phyloP scores from a whole-genome alignment of 2,329 filamentous ascomycete genomes.

The Ophiosphaerella herpotricha region DNA sequence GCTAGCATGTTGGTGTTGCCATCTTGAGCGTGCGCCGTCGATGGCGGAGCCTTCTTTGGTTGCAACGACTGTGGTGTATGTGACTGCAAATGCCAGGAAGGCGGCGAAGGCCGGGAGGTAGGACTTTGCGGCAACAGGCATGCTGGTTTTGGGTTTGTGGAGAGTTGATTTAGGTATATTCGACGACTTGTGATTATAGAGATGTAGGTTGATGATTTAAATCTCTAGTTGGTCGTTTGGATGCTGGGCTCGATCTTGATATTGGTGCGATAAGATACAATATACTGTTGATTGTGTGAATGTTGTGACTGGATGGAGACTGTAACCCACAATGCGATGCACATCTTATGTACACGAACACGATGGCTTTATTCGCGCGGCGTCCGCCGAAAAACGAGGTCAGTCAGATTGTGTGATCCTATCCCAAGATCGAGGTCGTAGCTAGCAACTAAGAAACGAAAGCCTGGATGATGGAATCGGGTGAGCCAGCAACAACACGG shows the following conservation, averaged over 20 bases:
- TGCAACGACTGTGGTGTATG: constrained; percentile 41
- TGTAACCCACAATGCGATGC: constrained; percentile 6
- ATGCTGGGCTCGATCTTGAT: not conserved
- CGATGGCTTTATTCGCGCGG: not conserved
- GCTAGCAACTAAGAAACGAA: not conserved
- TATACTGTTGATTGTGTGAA: not conserved
- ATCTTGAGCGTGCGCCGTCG: constrained; percentile 39
- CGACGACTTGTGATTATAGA: not conserved
- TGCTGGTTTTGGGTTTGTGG: constrained; percentile 17
- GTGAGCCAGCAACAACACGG: constrained; percentile 1
- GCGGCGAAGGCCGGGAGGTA: constrained; percentile 38
- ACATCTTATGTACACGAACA: constrained; percentile 8
- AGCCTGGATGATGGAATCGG: constrained; percentile 12
- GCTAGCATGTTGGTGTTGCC: constrained; percentile 36
- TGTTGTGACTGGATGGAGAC: constrained; percentile 7
- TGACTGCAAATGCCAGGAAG: constrained; percentile 38
- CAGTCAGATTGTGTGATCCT: constrained; percentile 7
- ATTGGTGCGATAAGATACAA: not conserved
- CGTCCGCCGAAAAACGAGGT: constrained; percentile 1
- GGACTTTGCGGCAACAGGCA: constrained; percentile 39
- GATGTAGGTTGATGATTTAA: constrained; percentile 1
- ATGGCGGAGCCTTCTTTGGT: constrained; percentile 39
- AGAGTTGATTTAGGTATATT: not conserved
- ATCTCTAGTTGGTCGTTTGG: not conserved
- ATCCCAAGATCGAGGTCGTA: not conserved